Percentiles rank a stretch among this genome's conserved stretches.
These are phyloP conservation scores for Pseudotsuga menziesii DNA, from an alignment of 75 land plant genomes.

Conservation along the genomic window DNA sequence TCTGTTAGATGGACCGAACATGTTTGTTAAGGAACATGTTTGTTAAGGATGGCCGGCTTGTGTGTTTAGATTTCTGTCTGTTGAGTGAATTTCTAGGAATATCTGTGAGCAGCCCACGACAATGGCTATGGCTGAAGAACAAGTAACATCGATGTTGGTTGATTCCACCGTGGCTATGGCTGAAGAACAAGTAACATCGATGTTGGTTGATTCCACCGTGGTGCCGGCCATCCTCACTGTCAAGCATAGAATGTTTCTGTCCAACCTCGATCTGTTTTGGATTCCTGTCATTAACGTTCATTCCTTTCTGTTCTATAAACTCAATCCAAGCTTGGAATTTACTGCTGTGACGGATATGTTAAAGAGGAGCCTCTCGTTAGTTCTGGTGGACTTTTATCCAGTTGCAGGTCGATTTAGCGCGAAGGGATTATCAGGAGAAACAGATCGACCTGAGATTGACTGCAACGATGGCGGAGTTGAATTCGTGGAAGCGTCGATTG, in stretches of 20 bases:
- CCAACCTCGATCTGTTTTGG: slow-evolving; percentile 14
- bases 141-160: neutral
- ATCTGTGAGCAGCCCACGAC: no score
- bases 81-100: no score
- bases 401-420: slow-evolving; percentile 16
- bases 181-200: neutral
- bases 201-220: neutral
- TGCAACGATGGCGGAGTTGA: neutral
- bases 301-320: slow-evolving; percentile 4
- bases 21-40: no score
- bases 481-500: neutral
- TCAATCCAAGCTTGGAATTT: neutral
- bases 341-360: neutral
- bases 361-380: slow-evolving; percentile 7
- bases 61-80: no score
- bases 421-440: neutral
- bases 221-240: neutral
- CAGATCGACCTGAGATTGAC: neutral
- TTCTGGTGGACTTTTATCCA: slow-evolving; percentile 7
- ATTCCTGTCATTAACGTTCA: neutral
- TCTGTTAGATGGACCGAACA: no score
- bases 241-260: neutral
- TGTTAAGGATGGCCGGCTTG: no score
- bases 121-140: neutral
- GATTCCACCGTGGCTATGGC: neutral